Evolutionary conservation across 768 basidiomycete genomes (phyloP), one percentile per base, ranked within the genome.

Genomic region (Phanerodontia chrysosporium): DNA sequence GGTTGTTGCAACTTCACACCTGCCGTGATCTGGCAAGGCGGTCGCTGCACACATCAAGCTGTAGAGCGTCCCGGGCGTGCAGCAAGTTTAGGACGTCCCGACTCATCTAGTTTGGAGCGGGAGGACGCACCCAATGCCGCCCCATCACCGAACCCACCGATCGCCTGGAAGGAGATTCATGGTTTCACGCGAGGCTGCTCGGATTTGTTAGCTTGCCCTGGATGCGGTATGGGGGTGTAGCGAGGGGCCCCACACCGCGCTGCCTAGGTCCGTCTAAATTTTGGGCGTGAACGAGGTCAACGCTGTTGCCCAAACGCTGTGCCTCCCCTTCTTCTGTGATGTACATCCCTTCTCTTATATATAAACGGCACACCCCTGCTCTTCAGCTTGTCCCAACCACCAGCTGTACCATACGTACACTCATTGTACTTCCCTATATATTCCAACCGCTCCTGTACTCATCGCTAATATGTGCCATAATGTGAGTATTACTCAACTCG

Each of bases 401-500:
- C 55, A 60, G 63, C 58, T 58, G 58, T 65, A 58, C 53, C 63
- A 59, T 60, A 53, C 52, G 13, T 53, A 53, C 52, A 18, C n/a
- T 21, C 39, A 8, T 42, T 24, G 24, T 42, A 53, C 22, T 22
- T 53, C 36, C 42, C 39, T 53, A 53, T 27, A 35, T 48, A 24
- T 24, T 53, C 52, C 35, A 21, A 25, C 21, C 24, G 42, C 32
- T 42, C 14, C 21, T 48, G 6, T 32, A 35, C 49, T n/a, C n/a
- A n/a, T 39, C n/a, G 22, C 46, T 63, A 69, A 67, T 56, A 90
- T 90, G 89, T 90, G 89, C 70, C 81, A 87, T 73, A 89, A 90
- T 72, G 89, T 89, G 65, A 51, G 84, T 75, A 39, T 61, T 30
- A 59, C 45, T 9, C 18, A 52, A 45, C 58, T 29, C 39, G 49